Evolutionary conservation across 2,329 filamentous ascomycete species (phyloP).

Genomic region (Karstenula rhodostoma): DNA sequence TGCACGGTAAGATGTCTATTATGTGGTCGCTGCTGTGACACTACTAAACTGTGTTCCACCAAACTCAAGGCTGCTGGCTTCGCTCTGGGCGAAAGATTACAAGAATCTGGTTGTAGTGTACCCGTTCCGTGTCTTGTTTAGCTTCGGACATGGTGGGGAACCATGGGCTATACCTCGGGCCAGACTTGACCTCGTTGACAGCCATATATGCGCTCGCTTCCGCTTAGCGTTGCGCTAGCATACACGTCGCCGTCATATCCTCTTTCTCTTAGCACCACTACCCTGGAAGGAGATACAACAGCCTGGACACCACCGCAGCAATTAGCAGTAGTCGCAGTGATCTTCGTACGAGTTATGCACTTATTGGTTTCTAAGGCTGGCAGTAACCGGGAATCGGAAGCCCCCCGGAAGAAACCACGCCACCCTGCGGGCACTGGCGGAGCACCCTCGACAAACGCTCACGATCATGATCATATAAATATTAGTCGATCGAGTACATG

Average conservation of each 20-base stretch:
- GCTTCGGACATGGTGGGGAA: conserved; percentile 42
- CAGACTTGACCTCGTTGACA: conserved; percentile 4
- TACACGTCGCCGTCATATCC: conserved; percentile 8
- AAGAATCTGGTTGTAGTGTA: conserved; percentile 19
- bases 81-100: conserved; percentile 12
- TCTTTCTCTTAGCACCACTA: neutral
- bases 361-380: neutral
- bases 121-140: conserved; percentile 27
- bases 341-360: neutral
- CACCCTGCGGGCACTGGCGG: neutral
- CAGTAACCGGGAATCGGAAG: conserved; percentile 4
- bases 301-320: neutral
- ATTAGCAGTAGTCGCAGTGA: neutral
- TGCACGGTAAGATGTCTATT: neutral
- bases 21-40: neutral
- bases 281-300: conserved; percentile 1
- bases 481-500: neutral
- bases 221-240: conserved; percentile 8
- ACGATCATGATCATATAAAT: neutral
- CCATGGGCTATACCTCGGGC: conserved; percentile 28
- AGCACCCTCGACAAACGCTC: conserved; percentile 4
- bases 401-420: conserved; percentile 1
- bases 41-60: neutral
- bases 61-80: neutral
- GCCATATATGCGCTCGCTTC: conserved; percentile 6